phyloP scores from a whole-genome alignment of 179 eudicot genomes.

The Patellifolia procumbens region DNA sequence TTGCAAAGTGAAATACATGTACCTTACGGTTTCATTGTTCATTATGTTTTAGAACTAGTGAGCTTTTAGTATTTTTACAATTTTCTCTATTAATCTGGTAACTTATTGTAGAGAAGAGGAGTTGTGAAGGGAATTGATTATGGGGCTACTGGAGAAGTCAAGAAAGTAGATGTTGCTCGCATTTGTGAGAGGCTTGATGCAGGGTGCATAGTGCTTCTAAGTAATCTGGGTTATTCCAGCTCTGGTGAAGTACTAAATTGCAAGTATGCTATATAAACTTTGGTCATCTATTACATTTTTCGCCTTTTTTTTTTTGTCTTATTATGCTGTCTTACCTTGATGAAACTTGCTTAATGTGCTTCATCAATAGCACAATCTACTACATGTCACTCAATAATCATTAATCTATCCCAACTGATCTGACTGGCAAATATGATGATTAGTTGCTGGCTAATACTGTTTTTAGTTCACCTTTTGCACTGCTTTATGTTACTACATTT shows the following conservation, averaged over 20 bases:
- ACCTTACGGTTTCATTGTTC: constrained; percentile 1
- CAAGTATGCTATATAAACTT: constrained; percentile 79
- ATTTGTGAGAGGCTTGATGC: constrained; percentile 89
- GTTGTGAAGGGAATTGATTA: constrained; percentile 92
- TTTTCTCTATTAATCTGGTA: background rate
- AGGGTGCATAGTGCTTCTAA: constrained; percentile 74
- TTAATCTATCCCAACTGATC: background rate
- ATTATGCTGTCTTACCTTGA: constrained; percentile 22
- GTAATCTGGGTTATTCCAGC: constrained; percentile 94
- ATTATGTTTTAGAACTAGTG: background rate
- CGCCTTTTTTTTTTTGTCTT: constrained; percentile 22
- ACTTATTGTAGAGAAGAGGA: constrained; percentile 69
- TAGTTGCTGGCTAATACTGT: background rate
- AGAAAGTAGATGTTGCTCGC: constrained; percentile 83
- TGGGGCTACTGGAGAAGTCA: constrained; percentile 95
- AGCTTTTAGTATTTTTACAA: background rate
- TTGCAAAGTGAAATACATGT: background rate
- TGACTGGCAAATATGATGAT: too few species aligned
- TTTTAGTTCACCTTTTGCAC: background rate
- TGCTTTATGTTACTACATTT: background rate
- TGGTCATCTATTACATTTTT: constrained; percentile 29
- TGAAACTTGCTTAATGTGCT: constrained; percentile 5
- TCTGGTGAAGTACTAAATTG: constrained; percentile 96
- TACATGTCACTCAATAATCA: background rate
- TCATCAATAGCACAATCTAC: background rate